Conservation (phyloP, 202 grass and related monocot genomes). For the Elaeis oleifera region DNA sequence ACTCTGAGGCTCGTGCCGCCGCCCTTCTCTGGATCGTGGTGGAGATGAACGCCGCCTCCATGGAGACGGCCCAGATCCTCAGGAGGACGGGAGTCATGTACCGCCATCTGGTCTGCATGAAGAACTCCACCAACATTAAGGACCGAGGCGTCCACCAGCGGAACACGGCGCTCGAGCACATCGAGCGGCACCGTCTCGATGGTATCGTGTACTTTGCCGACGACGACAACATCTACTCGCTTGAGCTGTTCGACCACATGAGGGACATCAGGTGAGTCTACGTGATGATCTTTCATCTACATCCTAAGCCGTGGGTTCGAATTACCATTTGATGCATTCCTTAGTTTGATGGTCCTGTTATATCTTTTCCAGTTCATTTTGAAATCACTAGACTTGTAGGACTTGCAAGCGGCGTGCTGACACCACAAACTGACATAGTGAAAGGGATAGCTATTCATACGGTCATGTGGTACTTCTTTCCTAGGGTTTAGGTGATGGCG, state of each 20-base stretch:
- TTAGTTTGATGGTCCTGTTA: too few species aligned
- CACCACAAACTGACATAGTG: too few species aligned
- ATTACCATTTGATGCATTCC: too few species aligned
- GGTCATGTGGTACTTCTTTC: too few species aligned
- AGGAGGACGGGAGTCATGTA: slow-evolving; percentile 58
- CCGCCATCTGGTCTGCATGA: slow-evolving; percentile 58
- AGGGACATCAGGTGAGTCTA: slow-evolving; percentile 57
- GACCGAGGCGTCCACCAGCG: slow-evolving; percentile 65
- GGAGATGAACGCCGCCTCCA: slow-evolving; percentile 51
- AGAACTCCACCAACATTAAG: slow-evolving; percentile 20
- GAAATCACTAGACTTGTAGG: too few species aligned
- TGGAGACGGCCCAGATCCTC: slow-evolving; percentile 59
- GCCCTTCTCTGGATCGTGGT: slow-evolving; percentile 83
- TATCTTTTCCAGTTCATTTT: too few species aligned
- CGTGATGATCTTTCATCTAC: background rate
- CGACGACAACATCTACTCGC: slow-evolving; percentile 88
- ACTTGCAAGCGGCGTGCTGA: too few species aligned
- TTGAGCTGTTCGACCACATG: slow-evolving; percentile 61
- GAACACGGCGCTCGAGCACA: slow-evolving; percentile 68
- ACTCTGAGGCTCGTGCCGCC: slow-evolving; percentile 54
- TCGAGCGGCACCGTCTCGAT: slow-evolving; percentile 75
- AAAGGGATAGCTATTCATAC: too few species aligned
- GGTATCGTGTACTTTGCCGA: slow-evolving; percentile 92
- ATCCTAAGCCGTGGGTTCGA: too few species aligned
- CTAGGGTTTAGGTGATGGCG: too few species aligned